Evolutionary conservation across 768 basidiomycete species (phyloP), one percentile per base, ranked within the genome.

Genomic region (Termitomyces sp.): DNA sequence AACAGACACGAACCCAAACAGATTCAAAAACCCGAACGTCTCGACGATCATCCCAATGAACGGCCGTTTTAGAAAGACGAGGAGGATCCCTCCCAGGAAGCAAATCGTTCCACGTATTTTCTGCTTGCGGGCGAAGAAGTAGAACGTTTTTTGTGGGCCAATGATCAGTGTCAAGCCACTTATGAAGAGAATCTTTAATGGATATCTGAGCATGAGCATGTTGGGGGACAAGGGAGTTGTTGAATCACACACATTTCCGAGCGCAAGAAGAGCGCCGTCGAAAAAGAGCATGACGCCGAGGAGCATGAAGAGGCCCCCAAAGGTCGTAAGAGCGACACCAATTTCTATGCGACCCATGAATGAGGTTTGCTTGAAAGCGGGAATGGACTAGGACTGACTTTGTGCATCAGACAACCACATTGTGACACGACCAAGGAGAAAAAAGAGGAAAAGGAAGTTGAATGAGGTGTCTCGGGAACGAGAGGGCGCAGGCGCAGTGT

Each of bases 241-340:
- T 28, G 6, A 38, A 1, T 45, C 26, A 11, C 68, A 61, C 70
- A 97, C 96, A 69, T 99, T 98, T 67, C 96, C 96, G n/a, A 99
- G 84, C 22, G 97, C 96, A 43, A 98, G 80, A 26, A 99, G 79
- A 9, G 94, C 91, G 51, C 92, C 93, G 74, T 99, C 97, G 63
- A 99, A 98, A 76, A 99, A 88, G 62, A 98, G 83, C 79, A 98
- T 83, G 44, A 99, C 87, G 28, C 97, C 97, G 40, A 99, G 80
- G 67, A 98, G 79, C 90, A 98, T 96, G 79, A 99, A 99, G 59
- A 96, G 78, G 40, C 82, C 87, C 54, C 97, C 97, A 66, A 97
- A 97, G 18, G 94, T 91, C 45, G 96, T 98, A 63, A 98, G 84
- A 51, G 93, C 95, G 58, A 98, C 95, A 64, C 96, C 94, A 65